Base-by-base conservation (phyloP, 2,329 filamentous ascomycete species). In the Epichloe gansuensis region DNA sequence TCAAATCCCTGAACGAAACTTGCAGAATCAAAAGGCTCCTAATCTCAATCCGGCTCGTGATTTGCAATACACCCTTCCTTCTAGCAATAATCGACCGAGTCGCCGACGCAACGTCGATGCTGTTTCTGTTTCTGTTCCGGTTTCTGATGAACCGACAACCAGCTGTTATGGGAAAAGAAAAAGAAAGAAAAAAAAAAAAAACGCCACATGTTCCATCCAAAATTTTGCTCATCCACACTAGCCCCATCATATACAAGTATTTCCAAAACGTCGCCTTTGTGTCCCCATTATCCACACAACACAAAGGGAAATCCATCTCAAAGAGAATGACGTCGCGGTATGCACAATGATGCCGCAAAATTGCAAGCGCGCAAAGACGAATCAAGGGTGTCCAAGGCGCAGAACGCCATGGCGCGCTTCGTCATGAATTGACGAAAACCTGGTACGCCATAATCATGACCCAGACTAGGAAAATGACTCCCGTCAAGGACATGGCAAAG, bases 371-470 rank as follows among this genome's bases (percentile, higher is more conserved):
- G 8, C 28, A 31, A 31, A 31, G 28, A 31, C 4, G 0, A 28
- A 23, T 21, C 48, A 23, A 5, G 5, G 17, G 9, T 43, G 6
- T 13, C 17, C 17, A 2, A 21, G 17, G 17, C 2, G 17, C 17
- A 21, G 17, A 21, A 21, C 17, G 17, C 17, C 17, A 21, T 21
- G 17, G 17, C 1, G 17, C 17, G 17, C 17, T 21, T 21, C 6
- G 43, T 57, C 52, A 71, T 56, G 69, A 72, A 48, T 67, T 63
- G 54, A 66, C 75, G 69, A 81, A 85, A 9, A 85, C 81, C 57
- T 82, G 80, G 59, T 82, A 80, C 11, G 80, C 77, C 76, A 85
- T 83, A 56, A 83, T 70, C 73, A 84, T 83, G 60, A 84, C 79
- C 81, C 81, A 85, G n/a, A 85, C 62, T 54, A 83, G 63, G 57